Base-by-base conservation (phyloP, 768 basidiomycete species). In the Naematelia aurantialba region DNA sequence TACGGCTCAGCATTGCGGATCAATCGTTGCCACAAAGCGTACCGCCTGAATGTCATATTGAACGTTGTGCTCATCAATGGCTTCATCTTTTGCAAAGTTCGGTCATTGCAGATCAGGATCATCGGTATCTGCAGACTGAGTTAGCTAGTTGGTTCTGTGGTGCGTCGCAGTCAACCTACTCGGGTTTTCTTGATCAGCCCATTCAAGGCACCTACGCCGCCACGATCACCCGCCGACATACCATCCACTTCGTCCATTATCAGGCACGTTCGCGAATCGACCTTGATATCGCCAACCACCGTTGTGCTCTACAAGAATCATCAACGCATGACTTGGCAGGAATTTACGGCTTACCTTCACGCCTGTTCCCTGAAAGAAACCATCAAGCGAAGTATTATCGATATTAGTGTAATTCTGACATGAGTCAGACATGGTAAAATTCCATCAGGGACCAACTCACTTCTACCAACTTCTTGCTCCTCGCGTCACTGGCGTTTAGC, bases 191-290 rank as follows among this genome's bases (percentile, higher is more conserved):
- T 91, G 67, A 99, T 94, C 61, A 99, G 72, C 0, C 86, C 85
- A 58, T 91, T 91, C 66, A 99, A 74, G 4, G 96, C 96, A 22
- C 91, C 94, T 1, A 98, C 89, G 56, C 96, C 96, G 14, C 96
- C 96, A 46, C 96, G 83, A 77, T 99, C 96, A 17, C 96, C 96
- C 2, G 89, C 89, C 4, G 91, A 94, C 93, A 98, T 99, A 1
- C 96, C 96, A 65, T 99, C 96, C 1, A 98, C 94, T 75, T 99
- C 96, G 70, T 99, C 96, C 94, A 99, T 97, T 73, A 99, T 98
- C 46, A 99, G 80, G 64, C 91, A 90, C 0, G 88, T 84, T 73
- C 81, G 84, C 67, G 88, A 84, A 0, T 88, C 91, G 63, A 97
- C 85, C 14, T 80, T 72, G 1, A 93, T 80, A 1, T 88, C 92